phyloP scores from a whole-genome alignment of 2,329 filamentous ascomycete genomes.

The Alternaria incomplexa region DNA sequence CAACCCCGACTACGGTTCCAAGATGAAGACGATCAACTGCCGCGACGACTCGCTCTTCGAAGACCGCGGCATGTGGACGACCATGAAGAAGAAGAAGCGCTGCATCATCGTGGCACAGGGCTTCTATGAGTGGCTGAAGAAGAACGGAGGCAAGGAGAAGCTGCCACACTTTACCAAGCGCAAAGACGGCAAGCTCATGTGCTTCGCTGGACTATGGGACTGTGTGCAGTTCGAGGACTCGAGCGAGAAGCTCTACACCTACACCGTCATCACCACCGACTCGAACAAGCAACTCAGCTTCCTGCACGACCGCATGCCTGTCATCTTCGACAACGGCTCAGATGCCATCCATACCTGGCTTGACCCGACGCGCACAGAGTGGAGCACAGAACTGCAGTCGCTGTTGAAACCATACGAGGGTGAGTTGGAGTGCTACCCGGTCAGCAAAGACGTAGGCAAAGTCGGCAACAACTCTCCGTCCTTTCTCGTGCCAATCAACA shows the following conservation, averaged over 20 bases:
- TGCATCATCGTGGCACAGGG: conserved; percentile 89
- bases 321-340: conserved; percentile 80
- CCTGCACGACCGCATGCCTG: conserved; percentile 94
- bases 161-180: conserved; percentile 84
- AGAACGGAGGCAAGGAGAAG: conserved; percentile 76
- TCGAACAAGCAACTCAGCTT: conserved; percentile 84
- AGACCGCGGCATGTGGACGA: conserved; percentile 84
- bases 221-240: conserved; percentile 78
- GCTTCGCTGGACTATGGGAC: conserved; percentile 91
- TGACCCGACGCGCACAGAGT: conserved; percentile 72
- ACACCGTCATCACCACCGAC: conserved; percentile 90
- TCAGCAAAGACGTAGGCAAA: conserved; percentile 89
- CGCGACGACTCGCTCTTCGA: conserved; percentile 83
- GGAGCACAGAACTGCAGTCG: conserved; percentile 78
- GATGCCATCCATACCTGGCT: conserved; percentile 76
- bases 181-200: conserved; percentile 83
- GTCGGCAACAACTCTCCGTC: conserved; percentile 87
- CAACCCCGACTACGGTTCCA: conserved; percentile 75
- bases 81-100: conserved; percentile 87
- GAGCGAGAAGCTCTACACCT: conserved; percentile 78
- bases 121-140: conserved; percentile 96
- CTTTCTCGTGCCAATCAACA: conserved; percentile 83
- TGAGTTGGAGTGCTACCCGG: conserved; percentile 83
- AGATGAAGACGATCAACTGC: conserved; percentile 94
- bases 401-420: conserved; percentile 80